Evolutionary conservation across 2,329 filamentous ascomycete species (phyloP), one percentile per base, ranked within the genome.

Genomic region (Fusarium keratoplasticum): DNA sequence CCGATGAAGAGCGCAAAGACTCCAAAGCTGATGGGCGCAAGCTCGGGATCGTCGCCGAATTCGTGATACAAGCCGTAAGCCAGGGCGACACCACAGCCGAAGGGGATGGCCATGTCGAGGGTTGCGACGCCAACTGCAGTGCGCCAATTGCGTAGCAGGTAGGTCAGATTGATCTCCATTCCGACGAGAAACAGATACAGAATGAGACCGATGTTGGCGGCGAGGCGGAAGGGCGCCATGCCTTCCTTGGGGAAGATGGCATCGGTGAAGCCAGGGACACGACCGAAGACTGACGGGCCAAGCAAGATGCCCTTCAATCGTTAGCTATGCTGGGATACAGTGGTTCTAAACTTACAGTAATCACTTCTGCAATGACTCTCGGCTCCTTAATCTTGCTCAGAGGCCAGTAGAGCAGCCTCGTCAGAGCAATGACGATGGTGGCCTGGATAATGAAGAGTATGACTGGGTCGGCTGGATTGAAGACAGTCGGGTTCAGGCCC

Each of bases 161-260:
- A 88, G 75, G 94, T 90, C 31, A 93, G 88, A 61, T 97, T 85
- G 79, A 95, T 94, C 84, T 98, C 95, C 4, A 97, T 86, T 1
- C 94, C 95, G n/a, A 97, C 94, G 67, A 97, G 87, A 82, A 98
- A 98, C 31, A 97, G 86, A 80, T 96, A 97, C 10, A 97, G 86
- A 18, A 96, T 89, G 61, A 97, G 86, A 11, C 95, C 95, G 6
- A 98, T 83, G 78, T 96, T 97, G 60, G 95, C 94, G 54, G 94
- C 93, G 66, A 95, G 88, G 74, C 87, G 92, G 61, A 97, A 85
- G 62, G 92, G 91, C 4, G 94, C 91, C 81, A 96, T 93, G 5
- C 94, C 95, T 0, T 84, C 89, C 0, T 84, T 79, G 1, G 95
- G 94, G 79, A 97, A 97, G 73, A 97, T 95, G 70, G 92, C 86